Percentiles rank a stretch among this genome's conserved stretches.
Evolutionary conservation across 2,329 filamentous ascomycete genomes (phyloP).

Genomic region (Xylaria sp.): DNA sequence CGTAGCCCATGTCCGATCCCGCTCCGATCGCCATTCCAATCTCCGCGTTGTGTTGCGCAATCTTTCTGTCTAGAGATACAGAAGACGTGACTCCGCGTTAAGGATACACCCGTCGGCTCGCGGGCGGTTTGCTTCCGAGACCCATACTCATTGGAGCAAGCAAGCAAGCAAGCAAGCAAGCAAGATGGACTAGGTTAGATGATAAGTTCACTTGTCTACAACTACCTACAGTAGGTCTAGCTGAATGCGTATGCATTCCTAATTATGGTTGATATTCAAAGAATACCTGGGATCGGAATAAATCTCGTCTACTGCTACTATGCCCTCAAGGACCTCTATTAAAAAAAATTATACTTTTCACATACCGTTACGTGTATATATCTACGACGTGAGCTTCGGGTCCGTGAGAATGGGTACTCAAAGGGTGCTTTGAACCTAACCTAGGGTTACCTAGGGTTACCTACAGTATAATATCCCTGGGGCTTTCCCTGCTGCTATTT

Average conservation of each 20-base stretch:
- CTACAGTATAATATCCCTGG: background rate
- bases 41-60: constrained; percentile 39
- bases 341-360: too few species aligned
- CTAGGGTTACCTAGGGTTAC: background rate
- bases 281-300: background rate
- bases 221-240: background rate
- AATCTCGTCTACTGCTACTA: background rate
- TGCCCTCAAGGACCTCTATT: background rate
- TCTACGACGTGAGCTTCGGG: background rate
- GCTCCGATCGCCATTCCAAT: constrained; percentile 37
- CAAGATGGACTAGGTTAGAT: background rate
- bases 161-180: too few species aligned
- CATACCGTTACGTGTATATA: background rate
- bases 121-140: constrained; percentile 33
- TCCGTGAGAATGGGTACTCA: background rate
- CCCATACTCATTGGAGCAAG: constrained; percentile 9
- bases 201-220: background rate
- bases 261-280: background rate
- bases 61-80: constrained; percentile 15
- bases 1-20: constrained; percentile 35
- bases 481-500: background rate
- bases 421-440: constrained; percentile 3
- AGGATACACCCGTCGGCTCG: constrained; percentile 35
- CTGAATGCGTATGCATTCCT: background rate
- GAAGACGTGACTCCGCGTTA: constrained; percentile 23